Evolutionary conservation across 2,329 filamentous ascomycete species (phyloP), one percentile per base, ranked within the genome.

Genomic region (Stagonosporopsis rhizophila): DNA sequence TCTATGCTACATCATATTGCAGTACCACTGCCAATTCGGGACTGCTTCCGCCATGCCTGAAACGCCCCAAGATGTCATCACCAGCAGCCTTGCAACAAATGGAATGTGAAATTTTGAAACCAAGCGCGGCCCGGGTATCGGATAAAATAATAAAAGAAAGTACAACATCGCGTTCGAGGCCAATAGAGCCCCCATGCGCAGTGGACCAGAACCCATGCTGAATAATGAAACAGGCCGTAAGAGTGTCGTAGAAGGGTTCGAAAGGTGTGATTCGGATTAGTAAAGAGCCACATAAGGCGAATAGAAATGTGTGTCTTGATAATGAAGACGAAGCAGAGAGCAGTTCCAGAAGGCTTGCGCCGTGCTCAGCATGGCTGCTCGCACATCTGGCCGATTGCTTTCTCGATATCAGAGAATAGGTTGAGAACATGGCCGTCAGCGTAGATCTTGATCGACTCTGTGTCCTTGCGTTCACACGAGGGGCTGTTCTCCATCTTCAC

Each of bases 391-490:
- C 73, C 74, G 44, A 78, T 76, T 22, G 76, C 76, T 56, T 74
- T 73, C 49, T 78, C 75, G 40, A 78, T 78, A 56, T 78, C 75
- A 9, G 73, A 74, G 57, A 78, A 78, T 3, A 78, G 68, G 49
- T 70, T 76, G 25, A 78, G 68, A 22, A 77, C 76, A 34, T 77
- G 74, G 22, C 74, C 75, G 47, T 78, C 76, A 34, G 76, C 76
- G 61, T 78, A 78, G 47, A 78, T 78, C 56, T 75, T 77, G 67
- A 78, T 78, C 14, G 75, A 77, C 59, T 78, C 74, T 12, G 76
- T 76, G 27, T 77, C 75, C 55, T 72, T 75, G 37, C 74, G 69
- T 27, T 74, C 69, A 20, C 68, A 70, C 15, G 60, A 49, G 17
- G 73, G 74, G 45, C 73, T 76, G 28, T 45, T 38, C 34, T 76